These are phyloP conservation scores for Escallonia herrerae DNA, from an alignment of 129 eudicot species.

Conservation along the genomic window DNA sequence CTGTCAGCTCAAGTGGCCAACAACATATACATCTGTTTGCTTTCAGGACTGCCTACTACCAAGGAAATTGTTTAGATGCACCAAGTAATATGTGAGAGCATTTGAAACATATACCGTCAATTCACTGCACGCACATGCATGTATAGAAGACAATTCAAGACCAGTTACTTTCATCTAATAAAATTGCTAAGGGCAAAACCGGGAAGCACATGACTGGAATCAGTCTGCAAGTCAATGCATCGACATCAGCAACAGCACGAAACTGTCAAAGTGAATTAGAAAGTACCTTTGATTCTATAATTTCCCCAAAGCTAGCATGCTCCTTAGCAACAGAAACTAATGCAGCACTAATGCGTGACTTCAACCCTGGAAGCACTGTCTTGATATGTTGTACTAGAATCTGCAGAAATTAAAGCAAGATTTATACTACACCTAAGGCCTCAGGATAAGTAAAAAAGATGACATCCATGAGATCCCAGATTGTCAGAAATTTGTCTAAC, in stretches of 20 bases:
- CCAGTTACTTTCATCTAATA: no score
- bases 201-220: neutral
- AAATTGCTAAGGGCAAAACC: neutral
- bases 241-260: neutral
- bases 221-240: neutral
- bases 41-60: no score
- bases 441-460: no score
- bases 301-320: slow-evolving; percentile 95
- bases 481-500: neutral
- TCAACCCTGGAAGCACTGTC: slow-evolving; percentile 57
- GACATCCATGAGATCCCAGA: neutral
- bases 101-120: no score
- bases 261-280: neutral
- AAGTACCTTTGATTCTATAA: slow-evolving; percentile 69
- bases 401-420: slow-evolving; percentile 19
- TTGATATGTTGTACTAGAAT: slow-evolving; percentile 64
- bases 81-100: no score
- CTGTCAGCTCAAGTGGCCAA: no score
- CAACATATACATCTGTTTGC: no score
- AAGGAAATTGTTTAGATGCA: no score
- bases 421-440: neutral
- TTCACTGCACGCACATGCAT: no score
- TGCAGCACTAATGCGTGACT: slow-evolving; percentile 46
- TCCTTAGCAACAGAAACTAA: slow-evolving; percentile 87
- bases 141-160: no score